phyloP scores from a whole-genome alignment of 805 yeast genomes.

The Yarrowia alimentaria region DNA sequence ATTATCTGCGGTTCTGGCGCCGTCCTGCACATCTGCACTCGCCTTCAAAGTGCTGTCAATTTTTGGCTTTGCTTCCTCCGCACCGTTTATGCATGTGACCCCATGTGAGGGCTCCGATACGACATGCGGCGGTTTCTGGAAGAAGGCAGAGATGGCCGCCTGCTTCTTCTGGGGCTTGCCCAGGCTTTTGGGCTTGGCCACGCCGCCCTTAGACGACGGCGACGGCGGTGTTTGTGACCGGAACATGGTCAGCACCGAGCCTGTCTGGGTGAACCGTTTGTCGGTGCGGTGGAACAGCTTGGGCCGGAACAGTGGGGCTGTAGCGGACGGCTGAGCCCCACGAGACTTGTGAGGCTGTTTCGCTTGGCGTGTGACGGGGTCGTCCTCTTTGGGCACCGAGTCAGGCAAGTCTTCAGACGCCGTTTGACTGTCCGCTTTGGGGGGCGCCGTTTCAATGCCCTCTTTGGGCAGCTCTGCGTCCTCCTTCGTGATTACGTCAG shows the following conservation, averaged over 20 bases:
- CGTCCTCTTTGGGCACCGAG: too few relatives aligned
- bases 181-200: conserved; percentile 7
- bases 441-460: too few relatives aligned
- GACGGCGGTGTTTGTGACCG: not conserved
- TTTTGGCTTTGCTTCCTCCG: not conserved
- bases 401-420: too few relatives aligned
- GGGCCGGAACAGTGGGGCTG: conserved; percentile 7
- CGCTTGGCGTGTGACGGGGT: too few relatives aligned
- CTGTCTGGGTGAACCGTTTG: not conserved
- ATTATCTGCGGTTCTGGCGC: too few relatives aligned
- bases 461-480: conserved; percentile 35
- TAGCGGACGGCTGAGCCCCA: too few relatives aligned
- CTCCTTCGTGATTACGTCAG: conserved; percentile 53
- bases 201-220: not conserved
- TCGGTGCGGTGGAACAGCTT: conserved; percentile 3
- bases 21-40: too few relatives aligned
- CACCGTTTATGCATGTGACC: not conserved
- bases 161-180: conserved; percentile 1
- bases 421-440: too few relatives aligned
- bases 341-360: too few relatives aligned
- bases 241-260: conserved; percentile 12
- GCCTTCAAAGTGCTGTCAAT: conserved; percentile 11
- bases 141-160: conserved; percentile 9
- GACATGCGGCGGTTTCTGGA: not conserved
- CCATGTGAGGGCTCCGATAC: too few relatives aligned